These are phyloP conservation scores for Leccinum solheimii DNA, from an alignment of 1,284 basidiomycete species.

Conservation along the genomic window DNA sequence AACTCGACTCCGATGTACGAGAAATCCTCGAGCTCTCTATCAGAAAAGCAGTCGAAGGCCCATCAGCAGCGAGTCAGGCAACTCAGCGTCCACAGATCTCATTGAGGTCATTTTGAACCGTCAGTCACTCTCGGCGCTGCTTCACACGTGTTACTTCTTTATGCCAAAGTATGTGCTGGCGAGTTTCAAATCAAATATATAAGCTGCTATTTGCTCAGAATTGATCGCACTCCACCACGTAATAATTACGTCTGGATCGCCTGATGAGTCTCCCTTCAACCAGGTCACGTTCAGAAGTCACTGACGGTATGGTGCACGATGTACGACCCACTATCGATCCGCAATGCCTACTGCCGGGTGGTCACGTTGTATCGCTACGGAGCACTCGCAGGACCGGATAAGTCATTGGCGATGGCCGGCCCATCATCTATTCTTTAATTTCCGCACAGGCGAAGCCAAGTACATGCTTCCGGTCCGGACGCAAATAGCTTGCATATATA, in stretches of 20 bases:
- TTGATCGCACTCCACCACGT: neutral
- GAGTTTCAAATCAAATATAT: neutral
- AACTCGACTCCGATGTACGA: constrained; percentile 60
- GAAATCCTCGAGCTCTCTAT: constrained; percentile 78
- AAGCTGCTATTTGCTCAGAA: neutral
- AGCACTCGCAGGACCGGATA: neutral
- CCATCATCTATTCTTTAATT: neutral
- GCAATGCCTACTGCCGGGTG: neutral
- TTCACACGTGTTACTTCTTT: constrained; percentile 1
- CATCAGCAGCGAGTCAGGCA: constrained; percentile 36
- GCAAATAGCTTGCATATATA: neutral
- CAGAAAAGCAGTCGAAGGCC: constrained; percentile 67
- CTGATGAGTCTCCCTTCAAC: neutral
- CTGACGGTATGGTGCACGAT: neutral
- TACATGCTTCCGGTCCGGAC: neutral
- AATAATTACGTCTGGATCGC: neutral
- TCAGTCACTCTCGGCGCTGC: neutral
- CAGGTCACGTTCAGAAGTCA: neutral
- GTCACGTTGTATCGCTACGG: neutral
- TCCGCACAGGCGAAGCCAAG: neutral
- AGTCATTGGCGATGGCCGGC: neutral
- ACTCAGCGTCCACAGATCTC: constrained; percentile 76
- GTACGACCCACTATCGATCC: neutral
- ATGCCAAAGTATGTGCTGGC: constrained; percentile 1
- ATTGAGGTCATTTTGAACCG: constrained; percentile 62